Evolutionary conservation across 2,329 filamentous ascomycete genomes (phyloP).

Genomic region (Colletotrichum graminicola): DNA sequence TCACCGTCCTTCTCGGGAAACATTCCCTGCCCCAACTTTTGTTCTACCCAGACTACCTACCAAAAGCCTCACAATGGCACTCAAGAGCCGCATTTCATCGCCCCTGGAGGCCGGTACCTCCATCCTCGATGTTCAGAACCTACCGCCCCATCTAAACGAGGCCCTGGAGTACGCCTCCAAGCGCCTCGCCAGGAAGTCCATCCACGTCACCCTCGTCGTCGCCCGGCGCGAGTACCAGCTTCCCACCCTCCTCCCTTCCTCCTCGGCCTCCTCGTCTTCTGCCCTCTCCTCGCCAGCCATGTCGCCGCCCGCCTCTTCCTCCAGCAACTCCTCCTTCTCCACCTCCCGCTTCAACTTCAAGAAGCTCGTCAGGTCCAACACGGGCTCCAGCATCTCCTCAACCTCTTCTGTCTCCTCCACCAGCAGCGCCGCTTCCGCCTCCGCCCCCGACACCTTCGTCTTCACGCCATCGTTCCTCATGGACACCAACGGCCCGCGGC

Average conservation of each 20-base stretch:
- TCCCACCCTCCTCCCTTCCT: constrained; percentile 52
- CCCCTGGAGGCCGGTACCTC: constrained; percentile 73
- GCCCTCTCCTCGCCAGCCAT: constrained; percentile 49
- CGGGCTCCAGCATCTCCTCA: constrained; percentile 48
- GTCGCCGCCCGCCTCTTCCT: constrained; percentile 45
- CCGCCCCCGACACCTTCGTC: constrained; percentile 49
- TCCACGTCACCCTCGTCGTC: constrained; percentile 70
- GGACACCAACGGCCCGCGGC: constrained; percentile 47
- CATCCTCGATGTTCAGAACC: constrained; percentile 67
- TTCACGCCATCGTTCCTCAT: constrained; percentile 49
- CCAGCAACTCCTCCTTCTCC: constrained; percentile 45
- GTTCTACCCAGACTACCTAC: constrained; percentile 43
- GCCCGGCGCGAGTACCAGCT: constrained; percentile 69
- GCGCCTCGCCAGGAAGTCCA: constrained; percentile 65
- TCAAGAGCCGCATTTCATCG: constrained; percentile 71
- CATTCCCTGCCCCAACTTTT: constrained; percentile 16
- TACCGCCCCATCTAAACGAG: constrained; percentile 66
- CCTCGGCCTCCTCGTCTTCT: constrained; percentile 44
- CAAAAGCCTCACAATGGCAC: constrained; percentile 52
- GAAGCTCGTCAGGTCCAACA: constrained; percentile 56
- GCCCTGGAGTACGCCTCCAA: constrained; percentile 71
- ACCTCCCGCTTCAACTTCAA: constrained; percentile 49
- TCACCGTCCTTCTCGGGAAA: not conserved
- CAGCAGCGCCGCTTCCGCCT: constrained; percentile 40
- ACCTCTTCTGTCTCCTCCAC: constrained; percentile 38